Conservation (phyloP, 768 basidiomycete genomes). For the Trametes coccinea region DNA sequence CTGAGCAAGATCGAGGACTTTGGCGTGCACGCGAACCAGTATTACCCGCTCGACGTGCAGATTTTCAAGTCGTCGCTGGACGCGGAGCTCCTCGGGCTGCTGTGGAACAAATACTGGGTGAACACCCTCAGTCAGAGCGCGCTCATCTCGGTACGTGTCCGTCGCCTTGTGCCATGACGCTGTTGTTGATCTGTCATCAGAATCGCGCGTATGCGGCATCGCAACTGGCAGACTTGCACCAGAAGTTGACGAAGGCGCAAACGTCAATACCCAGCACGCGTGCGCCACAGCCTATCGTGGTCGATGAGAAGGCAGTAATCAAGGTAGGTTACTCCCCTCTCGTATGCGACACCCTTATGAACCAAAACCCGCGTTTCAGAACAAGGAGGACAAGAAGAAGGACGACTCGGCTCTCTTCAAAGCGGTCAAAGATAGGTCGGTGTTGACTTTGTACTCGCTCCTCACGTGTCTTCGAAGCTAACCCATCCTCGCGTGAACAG, state of each 20-base stretch:
- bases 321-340: conserved; percentile 41
- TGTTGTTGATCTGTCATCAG: conserved; percentile 41
- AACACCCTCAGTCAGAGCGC: conserved; percentile 94
- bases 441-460: background rate
- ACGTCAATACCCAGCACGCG: conserved; percentile 57
- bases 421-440: conserved; percentile 84
- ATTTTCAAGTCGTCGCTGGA: conserved; percentile 94
- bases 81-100: conserved; percentile 78
- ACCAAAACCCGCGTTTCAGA: conserved; percentile 20
- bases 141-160: conserved; percentile 73
- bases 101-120: conserved; percentile 99
- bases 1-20: conserved; percentile 98
- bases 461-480: background rate
- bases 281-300: conserved; percentile 51
- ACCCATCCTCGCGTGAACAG: conserved; percentile 42
- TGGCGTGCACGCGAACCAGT: conserved; percentile 95
- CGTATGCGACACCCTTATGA: background rate
- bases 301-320: conserved; percentile 43
- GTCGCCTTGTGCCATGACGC: background rate
- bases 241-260: conserved; percentile 82
- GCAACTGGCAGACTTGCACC: conserved; percentile 85
- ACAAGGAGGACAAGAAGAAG: conserved; percentile 80
- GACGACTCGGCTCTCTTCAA: conserved; percentile 79
- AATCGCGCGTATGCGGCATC: conserved; percentile 93
- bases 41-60: conserved; percentile 92